Percentiles rank a stretch among this genome's conserved stretches.
These are phyloP conservation scores for Rhizopogon vesiculosus DNA, from an alignment of 768 basidiomycete species.

Conservation along the genomic window DNA sequence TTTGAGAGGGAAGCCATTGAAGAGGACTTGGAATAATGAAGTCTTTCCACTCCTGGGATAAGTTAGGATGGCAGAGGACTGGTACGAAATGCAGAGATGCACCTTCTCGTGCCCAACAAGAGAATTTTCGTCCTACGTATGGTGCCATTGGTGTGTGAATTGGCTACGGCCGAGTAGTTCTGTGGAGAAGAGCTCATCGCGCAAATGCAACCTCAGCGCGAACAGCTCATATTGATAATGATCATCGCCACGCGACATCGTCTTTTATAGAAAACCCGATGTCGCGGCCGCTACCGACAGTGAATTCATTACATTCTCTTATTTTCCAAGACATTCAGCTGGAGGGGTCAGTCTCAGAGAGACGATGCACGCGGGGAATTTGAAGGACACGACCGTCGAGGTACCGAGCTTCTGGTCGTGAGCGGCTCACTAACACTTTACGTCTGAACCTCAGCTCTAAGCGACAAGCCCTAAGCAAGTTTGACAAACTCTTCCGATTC, in stretches of 20 bases:
- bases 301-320: too few relatives aligned
- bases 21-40: conserved; percentile 87
- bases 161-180: conserved; percentile 7
- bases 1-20: conserved; percentile 76
- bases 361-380: too few relatives aligned
- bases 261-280: too few relatives aligned
- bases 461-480: too few relatives aligned
- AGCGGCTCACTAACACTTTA: too few relatives aligned
- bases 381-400: too few relatives aligned
- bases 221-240: not conserved
- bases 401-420: too few relatives aligned
- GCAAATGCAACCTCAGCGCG: not conserved
- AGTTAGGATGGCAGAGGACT: conserved; percentile 2
- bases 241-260: not conserved
- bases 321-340: too few relatives aligned
- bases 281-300: too few relatives aligned
- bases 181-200: conserved; percentile 9
- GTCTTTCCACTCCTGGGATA: conserved; percentile 81
- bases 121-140: conserved; percentile 59
- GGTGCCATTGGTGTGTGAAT: conserved; percentile 11
- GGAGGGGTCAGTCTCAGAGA: too few relatives aligned
- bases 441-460: too few relatives aligned
- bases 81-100: conserved; percentile 4
- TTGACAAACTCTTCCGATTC: too few relatives aligned
- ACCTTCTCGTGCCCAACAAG: conserved; percentile 70